A percentile compares a stretch with the other conserved stretches of the same genome.
Evolutionary conservation across 768 basidiomycete genomes (phyloP).

Genomic region (Phylloporus scabripes): DNA sequence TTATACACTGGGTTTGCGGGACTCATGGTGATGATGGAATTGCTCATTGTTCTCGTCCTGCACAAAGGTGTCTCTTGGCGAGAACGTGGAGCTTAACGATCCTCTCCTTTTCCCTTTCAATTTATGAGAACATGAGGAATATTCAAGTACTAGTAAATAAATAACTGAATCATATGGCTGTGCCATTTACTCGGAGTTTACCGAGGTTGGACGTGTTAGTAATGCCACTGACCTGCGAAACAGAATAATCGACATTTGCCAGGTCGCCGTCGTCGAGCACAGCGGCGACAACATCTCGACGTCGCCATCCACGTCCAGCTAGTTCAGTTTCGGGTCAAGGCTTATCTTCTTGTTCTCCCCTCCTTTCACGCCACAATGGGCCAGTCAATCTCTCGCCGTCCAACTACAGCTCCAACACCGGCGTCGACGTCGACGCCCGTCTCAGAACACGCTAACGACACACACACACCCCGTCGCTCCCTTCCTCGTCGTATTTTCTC

Average conservation of each 20-base stretch:
- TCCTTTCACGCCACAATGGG: conserved; percentile 21
- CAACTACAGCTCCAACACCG: conserved; percentile 8
- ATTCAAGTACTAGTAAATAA: not conserved
- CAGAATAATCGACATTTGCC: conserved; percentile 22
- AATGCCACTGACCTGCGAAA: conserved; percentile 21
- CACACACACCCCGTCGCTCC: conserved; percentile 6
- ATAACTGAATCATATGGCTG: conserved; percentile 13
- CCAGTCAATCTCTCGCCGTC: conserved; percentile 28
- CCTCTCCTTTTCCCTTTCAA: too few relatives aligned
- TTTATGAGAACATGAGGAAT: not conserved
- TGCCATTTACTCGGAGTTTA: conserved; percentile 13
- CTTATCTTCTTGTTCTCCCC: not conserved
- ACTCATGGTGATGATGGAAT: conserved; percentile 47
- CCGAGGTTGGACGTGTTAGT: conserved; percentile 21
- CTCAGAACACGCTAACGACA: conserved; percentile 4
- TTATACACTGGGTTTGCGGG: conserved; percentile 65
- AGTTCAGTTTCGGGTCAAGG: not conserved
- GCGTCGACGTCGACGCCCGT: conserved; percentile 6
- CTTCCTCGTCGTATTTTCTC: conserved; percentile 35
- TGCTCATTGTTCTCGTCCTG: conserved; percentile 55
- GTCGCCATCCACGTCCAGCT: not conserved
- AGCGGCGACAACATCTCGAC: conserved; percentile 7
- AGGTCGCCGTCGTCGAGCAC: conserved; percentile 11
- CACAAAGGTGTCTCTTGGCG: conserved; percentile 60
- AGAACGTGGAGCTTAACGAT: conserved; percentile 16